Evolutionary conservation across 1,284 basidiomycete species (phyloP).

Genomic region (Rhodotorula sp.): DNA sequence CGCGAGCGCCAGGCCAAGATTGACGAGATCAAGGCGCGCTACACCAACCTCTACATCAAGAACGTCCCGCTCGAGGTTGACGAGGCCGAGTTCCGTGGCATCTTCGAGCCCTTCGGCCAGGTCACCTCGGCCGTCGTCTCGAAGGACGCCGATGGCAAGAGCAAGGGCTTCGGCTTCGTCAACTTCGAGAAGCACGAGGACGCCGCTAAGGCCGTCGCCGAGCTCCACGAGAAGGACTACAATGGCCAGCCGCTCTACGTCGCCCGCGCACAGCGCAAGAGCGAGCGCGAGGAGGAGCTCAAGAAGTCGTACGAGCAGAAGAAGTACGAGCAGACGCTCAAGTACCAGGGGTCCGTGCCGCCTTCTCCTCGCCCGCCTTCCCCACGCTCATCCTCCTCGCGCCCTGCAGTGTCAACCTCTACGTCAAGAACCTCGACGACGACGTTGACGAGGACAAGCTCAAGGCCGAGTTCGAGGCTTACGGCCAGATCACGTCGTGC

Average conservation of each 20-base stretch:
- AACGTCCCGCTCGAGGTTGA: constrained; percentile 85
- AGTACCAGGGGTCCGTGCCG: constrained; percentile 75
- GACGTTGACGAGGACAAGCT: constrained; percentile 85
- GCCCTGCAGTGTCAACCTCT: constrained; percentile 74
- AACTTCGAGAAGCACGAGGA: constrained; percentile 93
- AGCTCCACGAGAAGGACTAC: constrained; percentile 82
- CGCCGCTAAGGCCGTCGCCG: constrained; percentile 86
- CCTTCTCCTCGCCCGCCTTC: background rate
- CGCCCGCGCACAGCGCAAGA: constrained; percentile 96
- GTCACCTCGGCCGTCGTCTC: constrained; percentile 91
- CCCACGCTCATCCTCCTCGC: background rate
- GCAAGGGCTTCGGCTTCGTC: constrained; percentile 97
- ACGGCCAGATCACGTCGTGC: constrained; percentile 95
- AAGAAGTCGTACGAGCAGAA: constrained; percentile 92
- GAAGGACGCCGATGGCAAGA: constrained; percentile 68
- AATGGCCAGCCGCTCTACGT: constrained; percentile 93
- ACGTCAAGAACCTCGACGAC: constrained; percentile 87
- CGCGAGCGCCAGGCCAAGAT: constrained; percentile 96
- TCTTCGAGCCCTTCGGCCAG: constrained; percentile 78
- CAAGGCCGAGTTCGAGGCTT: constrained; percentile 92
- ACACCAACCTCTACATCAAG: constrained; percentile 99
- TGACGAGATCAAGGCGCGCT: constrained; percentile 94
- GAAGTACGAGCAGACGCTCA: constrained; percentile 96
- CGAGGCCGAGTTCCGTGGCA: constrained; percentile 81
- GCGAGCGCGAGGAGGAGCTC: constrained; percentile 96